phyloP scores from a whole-genome alignment of 2,329 filamentous ascomycete genomes.

The Domatiomyces catenatus region DNA sequence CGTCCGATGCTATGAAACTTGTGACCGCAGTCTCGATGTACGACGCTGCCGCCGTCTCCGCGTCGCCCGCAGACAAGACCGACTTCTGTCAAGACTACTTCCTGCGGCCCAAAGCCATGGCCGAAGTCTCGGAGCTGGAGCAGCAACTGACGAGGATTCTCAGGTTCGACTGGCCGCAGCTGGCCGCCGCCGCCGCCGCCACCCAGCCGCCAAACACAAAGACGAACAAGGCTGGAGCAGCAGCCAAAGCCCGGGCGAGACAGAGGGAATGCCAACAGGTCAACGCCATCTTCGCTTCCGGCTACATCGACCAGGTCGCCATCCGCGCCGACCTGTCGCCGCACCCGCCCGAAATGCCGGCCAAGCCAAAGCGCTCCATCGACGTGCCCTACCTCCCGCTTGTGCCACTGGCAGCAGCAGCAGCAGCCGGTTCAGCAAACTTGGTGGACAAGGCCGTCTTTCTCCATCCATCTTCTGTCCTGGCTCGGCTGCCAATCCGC shows the following conservation, averaged over 20 bases:
- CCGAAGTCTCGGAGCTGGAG: slow-evolving; percentile 70
- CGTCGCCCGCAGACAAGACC: slow-evolving; percentile 37
- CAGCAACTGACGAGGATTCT: slow-evolving; percentile 71
- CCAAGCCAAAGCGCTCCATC: slow-evolving; percentile 69
- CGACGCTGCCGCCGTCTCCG: slow-evolving; percentile 42
- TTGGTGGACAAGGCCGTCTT: slow-evolving; percentile 55
- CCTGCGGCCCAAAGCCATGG: slow-evolving; percentile 71
- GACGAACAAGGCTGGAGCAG: slow-evolving; percentile 41
- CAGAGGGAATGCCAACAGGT: slow-evolving; percentile 52
- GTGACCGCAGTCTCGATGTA: slow-evolving; percentile 81
- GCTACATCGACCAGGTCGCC: slow-evolving; percentile 87
- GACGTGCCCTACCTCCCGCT: slow-evolving; percentile 86
- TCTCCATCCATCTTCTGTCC: slow-evolving; percentile 69
- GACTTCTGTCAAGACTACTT: slow-evolving; percentile 70
- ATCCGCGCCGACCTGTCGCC: slow-evolving; percentile 80
- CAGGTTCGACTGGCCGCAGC: slow-evolving; percentile 42
- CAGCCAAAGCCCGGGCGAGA: slow-evolving; percentile 48
- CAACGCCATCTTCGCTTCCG: slow-evolving; percentile 80
- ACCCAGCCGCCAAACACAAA: slow-evolving; percentile 53
- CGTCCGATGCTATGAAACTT: slow-evolving; percentile 76
- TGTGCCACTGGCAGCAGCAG: slow-evolving; percentile 36
- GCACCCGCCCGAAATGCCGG: slow-evolving; percentile 47
- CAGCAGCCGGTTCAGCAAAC: slow-evolving; percentile 31
- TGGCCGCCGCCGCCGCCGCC: slow-evolving; percentile 17
- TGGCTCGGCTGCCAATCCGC: slow-evolving; percentile 52